Evolutionary conservation across 345 rosid genomes (phyloP), one percentile per base, ranked within the genome.

Genomic region (Trapa bicornis): DNA sequence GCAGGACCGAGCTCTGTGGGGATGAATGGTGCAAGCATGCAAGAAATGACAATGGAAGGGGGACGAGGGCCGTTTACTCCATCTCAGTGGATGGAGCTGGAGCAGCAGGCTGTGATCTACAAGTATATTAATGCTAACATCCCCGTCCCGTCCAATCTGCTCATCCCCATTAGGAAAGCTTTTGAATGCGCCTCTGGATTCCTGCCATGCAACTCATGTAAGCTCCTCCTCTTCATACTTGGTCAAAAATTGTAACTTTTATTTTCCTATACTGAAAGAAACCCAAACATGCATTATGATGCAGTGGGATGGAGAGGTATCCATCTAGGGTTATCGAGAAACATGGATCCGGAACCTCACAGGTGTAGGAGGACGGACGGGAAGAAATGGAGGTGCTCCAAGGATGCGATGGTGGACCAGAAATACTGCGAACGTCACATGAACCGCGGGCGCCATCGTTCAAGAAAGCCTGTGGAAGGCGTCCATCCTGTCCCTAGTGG

Each of bases 391-490:
- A 91, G 98, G 83, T 93, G 98, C 87, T 87, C 97, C 2, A 81
- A 89, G 79, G 98, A 93, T 56, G 98, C 95, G 4, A 94, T 90
- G 65, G 85, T 88, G 41, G 96, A 88, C 45, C 97, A 90, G 78
- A 93, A 93, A 79, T 93, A 93, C 67, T 93, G 98, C 57, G 97
- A 93, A 80, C 86, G 96, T 68, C 98, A 93, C 73, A 90, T 93
- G 83, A 93, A 93, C 82, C 74, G 98, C 66, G 97, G 98, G 73
- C 98, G 98, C 75, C 97, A 93, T 79, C 98, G 98, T 90, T 93
- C 98, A 93, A 93, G 98, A 93, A 93, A 93, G 97, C 98, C 94
- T 88, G 98, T 93, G 98, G 98, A 93, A 93, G 96, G 94, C 66
- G 89, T 85, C 87, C 96, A 84, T 85, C 80, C 95, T 74, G 77